These are phyloP conservation scores for Graphium sp. DNA, from an alignment of 2,329 filamentous ascomycete species.

Conservation along the genomic window DNA sequence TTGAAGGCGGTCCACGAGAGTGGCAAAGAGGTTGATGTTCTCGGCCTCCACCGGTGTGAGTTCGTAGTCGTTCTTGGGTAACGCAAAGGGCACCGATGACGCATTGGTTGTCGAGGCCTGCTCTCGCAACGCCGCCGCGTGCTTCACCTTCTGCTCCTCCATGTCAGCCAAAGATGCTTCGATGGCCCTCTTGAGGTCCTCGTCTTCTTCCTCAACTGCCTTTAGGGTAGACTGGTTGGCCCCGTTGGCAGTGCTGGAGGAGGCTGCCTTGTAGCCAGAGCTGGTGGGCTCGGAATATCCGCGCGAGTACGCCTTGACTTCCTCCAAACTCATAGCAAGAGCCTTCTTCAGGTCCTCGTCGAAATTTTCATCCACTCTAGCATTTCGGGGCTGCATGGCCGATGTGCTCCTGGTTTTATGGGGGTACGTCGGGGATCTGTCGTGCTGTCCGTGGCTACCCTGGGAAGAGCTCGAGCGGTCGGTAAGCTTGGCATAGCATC, in stretches of 20 bases:
- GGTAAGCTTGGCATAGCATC: conserved; percentile 79
- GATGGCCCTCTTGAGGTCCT: conserved; percentile 86
- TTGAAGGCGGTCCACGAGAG: conserved; percentile 82
- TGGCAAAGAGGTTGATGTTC: conserved; percentile 93
- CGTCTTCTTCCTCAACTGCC: conserved; percentile 67
- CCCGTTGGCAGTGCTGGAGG: conserved; percentile 16
- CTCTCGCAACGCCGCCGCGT: conserved; percentile 69
- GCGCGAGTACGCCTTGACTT: conserved; percentile 59
- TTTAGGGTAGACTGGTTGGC: conserved; percentile 1
- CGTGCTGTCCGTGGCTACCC: conserved; percentile 24
- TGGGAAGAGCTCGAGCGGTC: conserved; percentile 34
- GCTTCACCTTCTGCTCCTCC: conserved; percentile 92
- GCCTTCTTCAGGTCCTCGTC: conserved; percentile 91
- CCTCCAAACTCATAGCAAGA: conserved; percentile 91
- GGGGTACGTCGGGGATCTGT: conserved; percentile 30
- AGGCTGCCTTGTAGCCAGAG: conserved; percentile 18
- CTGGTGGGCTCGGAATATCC: conserved; percentile 50
- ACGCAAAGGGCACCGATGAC: conserved; percentile 31
- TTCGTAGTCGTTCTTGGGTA: conserved; percentile 87
- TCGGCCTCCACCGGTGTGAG: conserved; percentile 86
- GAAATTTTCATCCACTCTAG: conserved; percentile 76
- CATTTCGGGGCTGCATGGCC: conserved; percentile 77
- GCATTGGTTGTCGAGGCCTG: conserved; percentile 42
- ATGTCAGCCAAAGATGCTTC: conserved; percentile 89
- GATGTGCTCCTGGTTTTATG: conserved; percentile 49